These are phyloP conservation scores for Talaromyces nanjingensis DNA, from an alignment of 495 filamentous ascomycete species.

Conservation along the genomic window DNA sequence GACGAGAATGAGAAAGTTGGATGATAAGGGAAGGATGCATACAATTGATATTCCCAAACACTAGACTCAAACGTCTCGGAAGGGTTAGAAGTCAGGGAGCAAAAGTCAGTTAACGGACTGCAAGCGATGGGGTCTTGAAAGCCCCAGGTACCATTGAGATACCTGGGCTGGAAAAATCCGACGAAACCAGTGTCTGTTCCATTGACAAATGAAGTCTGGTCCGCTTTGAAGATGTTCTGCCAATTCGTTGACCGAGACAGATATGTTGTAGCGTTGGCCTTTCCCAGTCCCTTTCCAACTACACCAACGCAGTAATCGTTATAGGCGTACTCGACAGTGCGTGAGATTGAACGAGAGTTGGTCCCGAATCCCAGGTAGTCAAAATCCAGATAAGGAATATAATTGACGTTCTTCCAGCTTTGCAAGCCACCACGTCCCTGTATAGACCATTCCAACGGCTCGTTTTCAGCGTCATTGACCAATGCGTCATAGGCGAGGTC, in stretches of 20 bases:
- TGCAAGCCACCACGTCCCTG: slow-evolving; percentile 54
- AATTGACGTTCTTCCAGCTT: slow-evolving; percentile 50
- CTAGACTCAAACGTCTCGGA: slow-evolving; percentile 54
- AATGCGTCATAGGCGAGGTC: slow-evolving; percentile 41
- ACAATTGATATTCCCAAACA: slow-evolving; percentile 53
- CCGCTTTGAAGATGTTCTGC: slow-evolving; percentile 44
- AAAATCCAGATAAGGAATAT: slow-evolving; percentile 56
- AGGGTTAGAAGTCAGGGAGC: slow-evolving; percentile 45
- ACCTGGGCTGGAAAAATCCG: slow-evolving; percentile 34
- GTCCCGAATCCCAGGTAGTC: slow-evolving; percentile 56
- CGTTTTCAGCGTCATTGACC: slow-evolving; percentile 58
- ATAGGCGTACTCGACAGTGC: slow-evolving; percentile 59
- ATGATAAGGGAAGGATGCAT: slow-evolving; percentile 9
- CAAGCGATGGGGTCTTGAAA: slow-evolving; percentile 37
- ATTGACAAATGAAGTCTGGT: slow-evolving; percentile 46
- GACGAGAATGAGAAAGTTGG: neutral
- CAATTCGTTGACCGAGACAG: slow-evolving; percentile 45
- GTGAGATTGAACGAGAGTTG: slow-evolving; percentile 53
- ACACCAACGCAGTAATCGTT: slow-evolving; percentile 58
- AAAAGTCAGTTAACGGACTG: slow-evolving; percentile 32
- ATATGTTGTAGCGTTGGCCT: slow-evolving; percentile 45
- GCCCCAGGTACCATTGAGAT: slow-evolving; percentile 24
- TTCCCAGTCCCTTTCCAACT: slow-evolving; percentile 41
- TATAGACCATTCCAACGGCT: slow-evolving; percentile 54
- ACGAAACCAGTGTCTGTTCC: slow-evolving; percentile 26